Base-by-base conservation (phyloP, 2,329 filamentous ascomycete genomes). In the Diplodia seriata region DNA sequence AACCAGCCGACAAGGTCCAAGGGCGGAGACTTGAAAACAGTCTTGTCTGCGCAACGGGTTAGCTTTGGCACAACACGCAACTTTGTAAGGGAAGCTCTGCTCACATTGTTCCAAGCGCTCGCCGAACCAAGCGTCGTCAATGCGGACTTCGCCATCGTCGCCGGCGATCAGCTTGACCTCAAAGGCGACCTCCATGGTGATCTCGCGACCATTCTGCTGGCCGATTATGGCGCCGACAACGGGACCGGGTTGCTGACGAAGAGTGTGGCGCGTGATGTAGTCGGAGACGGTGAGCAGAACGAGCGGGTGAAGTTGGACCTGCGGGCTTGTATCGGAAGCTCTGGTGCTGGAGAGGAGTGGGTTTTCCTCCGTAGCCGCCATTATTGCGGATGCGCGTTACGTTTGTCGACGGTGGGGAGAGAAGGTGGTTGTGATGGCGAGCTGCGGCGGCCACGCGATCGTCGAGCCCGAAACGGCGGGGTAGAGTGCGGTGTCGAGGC, bases 201-300 rank as follows among this genome's bases (percentile, higher is more conserved):
- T 90, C 74, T 94, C 90, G 68, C 93, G 90, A 23, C 94, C 94
- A 83, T 93, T 91, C 74, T 97, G 94, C 76, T 95, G 92, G 18
- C 95, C 95, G 6, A 99, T 81, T n/a, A 99, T 85, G 64, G 91
- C 93, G 68, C 95, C 95, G 3, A 94, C 87, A 20, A 97, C 86
- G 18, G 93, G 93, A 0, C 91, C 91, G 20, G 83, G 78, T 74
- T 93, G 89, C 64, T 88, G 83, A 69, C 95, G 89, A 68, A 97
- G 85, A 1, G 90, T 92, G 79, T 97, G 94, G 69, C 95, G 89
- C 68, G 94, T 97, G 78, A 98, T 93, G 79, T 97, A 96, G 80
- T 99, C 95, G 73, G 94, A 97, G 74, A 99, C 95, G 71, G 91
- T 96, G 81, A 99, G 91, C 72, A 98, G 90, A 64, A 97, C 94